phyloP scores from a whole-genome alignment of 2,329 filamentous ascomycete genomes.

The Penicillium paneum region DNA sequence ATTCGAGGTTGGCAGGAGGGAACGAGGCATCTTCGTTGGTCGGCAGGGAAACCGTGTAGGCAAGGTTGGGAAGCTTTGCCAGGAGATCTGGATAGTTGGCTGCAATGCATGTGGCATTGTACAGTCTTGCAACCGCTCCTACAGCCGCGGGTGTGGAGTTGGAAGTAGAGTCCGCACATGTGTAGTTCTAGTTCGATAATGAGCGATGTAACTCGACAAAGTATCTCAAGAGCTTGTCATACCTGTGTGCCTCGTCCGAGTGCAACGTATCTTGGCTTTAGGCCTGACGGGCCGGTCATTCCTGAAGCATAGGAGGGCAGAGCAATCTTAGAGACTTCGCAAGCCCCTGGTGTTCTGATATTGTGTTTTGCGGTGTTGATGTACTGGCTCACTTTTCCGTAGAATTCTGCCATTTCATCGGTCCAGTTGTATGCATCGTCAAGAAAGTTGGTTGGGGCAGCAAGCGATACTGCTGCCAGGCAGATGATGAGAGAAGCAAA shows the following conservation, averaged over 20 bases:
- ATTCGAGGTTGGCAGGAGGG: conserved; percentile 56
- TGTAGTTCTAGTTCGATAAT: conserved; percentile 70
- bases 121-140: conserved; percentile 80
- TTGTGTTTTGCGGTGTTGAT: conserved; percentile 31
- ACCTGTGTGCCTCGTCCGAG: conserved; percentile 74
- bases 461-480: conserved; percentile 32
- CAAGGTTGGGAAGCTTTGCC: conserved; percentile 61
- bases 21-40: conserved; percentile 32
- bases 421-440: conserved; percentile 39
- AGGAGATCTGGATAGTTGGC: conserved; percentile 67
- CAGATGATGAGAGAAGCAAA: conserved; percentile 28
- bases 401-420: conserved; percentile 41
- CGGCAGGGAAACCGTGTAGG: conserved; percentile 63
- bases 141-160: conserved; percentile 60
- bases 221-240: conserved; percentile 13
- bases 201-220: conserved; percentile 8
- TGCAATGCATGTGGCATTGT: conserved; percentile 80
- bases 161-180: conserved; percentile 63
- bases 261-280: conserved; percentile 71
- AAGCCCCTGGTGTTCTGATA: conserved; percentile 22
- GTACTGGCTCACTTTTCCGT: conserved; percentile 39
- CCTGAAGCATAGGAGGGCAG: conserved; percentile 52
- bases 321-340: conserved; percentile 34
- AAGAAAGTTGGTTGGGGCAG: conserved; percentile 35
- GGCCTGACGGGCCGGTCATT: conserved; percentile 60